Evolutionary conservation across 768 basidiomycete species (phyloP).

Genomic region (Kwoniella europaea): DNA sequence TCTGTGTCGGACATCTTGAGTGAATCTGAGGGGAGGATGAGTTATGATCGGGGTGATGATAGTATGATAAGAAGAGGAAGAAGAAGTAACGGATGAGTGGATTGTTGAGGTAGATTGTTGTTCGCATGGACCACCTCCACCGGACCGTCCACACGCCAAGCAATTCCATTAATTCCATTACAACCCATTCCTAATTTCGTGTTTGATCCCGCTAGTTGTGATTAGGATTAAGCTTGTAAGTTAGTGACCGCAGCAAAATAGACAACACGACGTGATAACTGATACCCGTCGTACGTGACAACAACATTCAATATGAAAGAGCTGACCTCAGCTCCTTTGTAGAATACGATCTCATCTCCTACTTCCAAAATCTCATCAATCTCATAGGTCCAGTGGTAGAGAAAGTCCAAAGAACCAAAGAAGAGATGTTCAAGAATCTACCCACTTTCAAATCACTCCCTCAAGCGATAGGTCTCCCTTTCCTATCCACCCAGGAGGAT

Average conservation of each 20-base stretch:
- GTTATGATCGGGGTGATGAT: neutral
- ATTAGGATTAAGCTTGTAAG: neutral
- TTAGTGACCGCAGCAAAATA: neutral
- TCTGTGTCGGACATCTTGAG: neutral
- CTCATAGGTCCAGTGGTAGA: too few species aligned
- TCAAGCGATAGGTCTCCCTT: constrained; percentile 55
- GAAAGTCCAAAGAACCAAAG: too few species aligned
- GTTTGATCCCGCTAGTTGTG: neutral
- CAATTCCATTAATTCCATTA: too few species aligned
- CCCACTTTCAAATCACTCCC: constrained; percentile 54
- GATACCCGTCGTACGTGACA: too few species aligned
- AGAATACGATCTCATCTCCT: neutral
- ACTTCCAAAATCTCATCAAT: neutral
- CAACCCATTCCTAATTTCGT: neutral
- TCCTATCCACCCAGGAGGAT: constrained; percentile 65
- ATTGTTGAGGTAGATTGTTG: neutral
- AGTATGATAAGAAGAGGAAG: neutral
- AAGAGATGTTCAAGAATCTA: constrained; percentile 46
- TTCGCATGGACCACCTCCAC: neutral
- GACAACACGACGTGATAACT: too few species aligned
- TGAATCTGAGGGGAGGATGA: neutral
- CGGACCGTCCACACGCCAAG: neutral
- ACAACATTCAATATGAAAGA: too few species aligned
- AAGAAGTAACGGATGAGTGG: neutral
- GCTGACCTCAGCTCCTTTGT: too few species aligned